Base-by-base conservation (phyloP, 164 flowering plant species). In the Chimonanthus salicifolius region DNA sequence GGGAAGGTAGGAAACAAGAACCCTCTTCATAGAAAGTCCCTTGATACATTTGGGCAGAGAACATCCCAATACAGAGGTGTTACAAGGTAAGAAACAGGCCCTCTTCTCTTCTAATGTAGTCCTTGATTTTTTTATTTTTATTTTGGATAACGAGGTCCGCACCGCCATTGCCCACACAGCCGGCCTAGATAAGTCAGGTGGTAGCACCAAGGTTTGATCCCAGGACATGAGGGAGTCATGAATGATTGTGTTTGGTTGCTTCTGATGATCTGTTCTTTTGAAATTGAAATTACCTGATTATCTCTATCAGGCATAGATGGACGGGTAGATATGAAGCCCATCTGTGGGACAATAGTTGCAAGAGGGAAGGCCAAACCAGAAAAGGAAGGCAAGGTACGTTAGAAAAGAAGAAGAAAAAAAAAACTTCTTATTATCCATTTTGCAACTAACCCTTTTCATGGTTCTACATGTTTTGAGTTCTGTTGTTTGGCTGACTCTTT, bases 311-410 rank as follows among this genome's bases (percentile, higher is more conserved):
- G 75, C 97, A 92, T 83, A 84, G 97, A 67, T 92, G 97, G 97
- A 92, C 97, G 47, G 97, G 97, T 51, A 89, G 97, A 80, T 91
- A 91, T 78, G 97, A 92, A 79, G 97, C 97, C 7, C 97, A 92
- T 83, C 81, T 92, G 2, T 92, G 97, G 97, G 97, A 92, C 67
- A 92, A 92, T 74, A 92, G 97, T 75, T 89, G 94, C 86, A 90
- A 89, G 89, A 90, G 88, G 73, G 97, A 92, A 78, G 97, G 97
- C 47, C 95, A 92, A 76, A 90, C 90, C 71, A 89, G 97, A 72
- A 92, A 90, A 83, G 97, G 97, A 72, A 90, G 97, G 74, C 97
- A 92, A 89, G 97, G 97, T 92, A 75, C 74, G 88, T 79, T 7
- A 51, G 18, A 11, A 11, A 58, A 47, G 21, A 65, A 70, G 64